These are phyloP conservation scores for Vanrija sp. DNA, from an alignment of 1,284 basidiomycete genomes.

Conservation along the genomic window DNA sequence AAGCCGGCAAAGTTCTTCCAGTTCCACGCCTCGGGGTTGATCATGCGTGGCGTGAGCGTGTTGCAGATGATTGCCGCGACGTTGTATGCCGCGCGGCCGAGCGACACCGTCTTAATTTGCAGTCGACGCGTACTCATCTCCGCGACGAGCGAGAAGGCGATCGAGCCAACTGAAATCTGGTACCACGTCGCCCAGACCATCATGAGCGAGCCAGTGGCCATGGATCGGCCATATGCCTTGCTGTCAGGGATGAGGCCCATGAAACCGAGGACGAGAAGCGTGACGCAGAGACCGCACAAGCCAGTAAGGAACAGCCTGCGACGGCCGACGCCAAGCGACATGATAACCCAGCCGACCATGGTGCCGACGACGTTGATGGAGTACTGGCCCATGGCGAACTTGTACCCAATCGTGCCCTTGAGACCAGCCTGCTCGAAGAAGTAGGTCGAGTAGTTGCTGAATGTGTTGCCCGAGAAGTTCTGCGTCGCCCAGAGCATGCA, in stretches of 20 bases:
- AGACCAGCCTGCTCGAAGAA: conserved; percentile 50
- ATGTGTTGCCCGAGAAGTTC: conserved; percentile 4
- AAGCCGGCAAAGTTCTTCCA: conserved; percentile 25
- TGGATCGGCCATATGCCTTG: neutral
- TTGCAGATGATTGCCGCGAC: conserved; percentile 47
- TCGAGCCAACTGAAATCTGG: neutral
- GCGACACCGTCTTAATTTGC: conserved; percentile 53
- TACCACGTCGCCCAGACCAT: conserved; percentile 6
- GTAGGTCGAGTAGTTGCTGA: conserved; percentile 41
- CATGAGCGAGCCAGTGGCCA: conserved; percentile 9
- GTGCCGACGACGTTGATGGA: conserved; percentile 26
- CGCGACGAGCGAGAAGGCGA: conserved; percentile 46
- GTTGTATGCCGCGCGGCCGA: conserved; percentile 49
- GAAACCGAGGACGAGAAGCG: conserved; percentile 42
- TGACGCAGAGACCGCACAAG: conserved; percentile 38
- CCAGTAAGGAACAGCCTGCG: conserved; percentile 49
- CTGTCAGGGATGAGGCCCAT: conserved; percentile 11
- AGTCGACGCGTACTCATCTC: conserved; percentile 52
- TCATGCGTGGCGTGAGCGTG: conserved; percentile 49
- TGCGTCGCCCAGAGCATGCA: conserved; percentile 26
- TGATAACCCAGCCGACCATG: conserved; percentile 33
- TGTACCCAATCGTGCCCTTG: conserved; percentile 30
- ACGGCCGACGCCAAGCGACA: conserved; percentile 42
- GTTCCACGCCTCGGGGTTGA: conserved; percentile 49
- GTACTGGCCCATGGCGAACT: conserved; percentile 35